phyloP scores from a whole-genome alignment of 805 yeast genomes.

The Candida takata region DNA sequence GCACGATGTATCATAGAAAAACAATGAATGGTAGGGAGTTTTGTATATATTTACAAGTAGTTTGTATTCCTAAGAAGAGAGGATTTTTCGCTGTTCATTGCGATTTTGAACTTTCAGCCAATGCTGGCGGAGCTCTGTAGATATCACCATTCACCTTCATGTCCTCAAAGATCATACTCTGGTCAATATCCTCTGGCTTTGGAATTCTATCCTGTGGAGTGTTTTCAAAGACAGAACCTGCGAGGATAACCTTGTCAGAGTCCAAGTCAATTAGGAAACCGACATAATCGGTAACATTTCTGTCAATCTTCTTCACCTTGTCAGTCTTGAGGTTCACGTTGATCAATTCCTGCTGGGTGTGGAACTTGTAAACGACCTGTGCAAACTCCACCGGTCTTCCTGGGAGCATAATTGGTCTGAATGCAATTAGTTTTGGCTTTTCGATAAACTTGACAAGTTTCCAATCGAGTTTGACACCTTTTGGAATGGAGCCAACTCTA shows the following conservation, averaged over 20 bases:
- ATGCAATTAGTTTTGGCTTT: conserved; percentile 65
- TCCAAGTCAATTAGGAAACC: conserved; percentile 58
- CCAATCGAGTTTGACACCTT: conserved; percentile 61
- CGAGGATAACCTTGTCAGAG: conserved; percentile 47
- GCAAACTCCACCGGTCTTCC: conserved; percentile 46
- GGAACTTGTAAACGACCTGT: conserved; percentile 56
- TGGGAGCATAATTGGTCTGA: conserved; percentile 60
- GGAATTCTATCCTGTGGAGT: conserved; percentile 34
- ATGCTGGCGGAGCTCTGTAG: conserved; percentile 24
- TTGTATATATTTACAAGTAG: neutral
- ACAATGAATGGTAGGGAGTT: conserved; percentile 2
- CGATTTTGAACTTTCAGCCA: too few relatives aligned
- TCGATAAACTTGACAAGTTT: conserved; percentile 61
- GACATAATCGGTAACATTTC: conserved; percentile 53
- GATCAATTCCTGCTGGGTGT: conserved; percentile 54
- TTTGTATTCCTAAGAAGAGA: neutral
- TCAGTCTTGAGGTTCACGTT: conserved; percentile 38
- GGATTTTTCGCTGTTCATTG: too few relatives aligned
- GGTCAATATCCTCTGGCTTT: conserved; percentile 25
- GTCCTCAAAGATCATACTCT: conserved; percentile 21
- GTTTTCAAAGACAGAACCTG: conserved; percentile 64
- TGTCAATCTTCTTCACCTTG: conserved; percentile 39
- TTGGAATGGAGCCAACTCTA: conserved; percentile 51
- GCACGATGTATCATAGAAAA: neutral
- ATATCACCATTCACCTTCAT: conserved; percentile 29